Conservation (phyloP, 1,284 basidiomycete genomes). For the Sporisorium iseilematis-ciliati region DNA sequence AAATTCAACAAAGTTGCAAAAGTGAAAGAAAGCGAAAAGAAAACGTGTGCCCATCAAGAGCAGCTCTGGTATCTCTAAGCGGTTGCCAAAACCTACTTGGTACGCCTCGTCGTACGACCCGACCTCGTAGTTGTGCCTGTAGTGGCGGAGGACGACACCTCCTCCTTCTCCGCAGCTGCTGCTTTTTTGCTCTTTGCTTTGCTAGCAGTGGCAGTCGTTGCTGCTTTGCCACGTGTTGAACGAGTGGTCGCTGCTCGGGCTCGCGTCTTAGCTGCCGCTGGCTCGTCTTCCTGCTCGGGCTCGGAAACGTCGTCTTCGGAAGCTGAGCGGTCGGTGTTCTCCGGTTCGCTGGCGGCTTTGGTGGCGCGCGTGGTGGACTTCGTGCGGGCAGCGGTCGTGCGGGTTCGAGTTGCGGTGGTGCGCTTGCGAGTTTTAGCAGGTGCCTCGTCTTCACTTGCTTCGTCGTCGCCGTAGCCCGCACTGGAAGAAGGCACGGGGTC, state of each 20-base stretch:
- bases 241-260: slow-evolving; percentile 7
- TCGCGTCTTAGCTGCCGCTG: slow-evolving; percentile 12
- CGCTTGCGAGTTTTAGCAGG: slow-evolving; percentile 12
- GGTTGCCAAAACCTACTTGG: slow-evolving; percentile 6
- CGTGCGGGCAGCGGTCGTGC: slow-evolving; percentile 8
- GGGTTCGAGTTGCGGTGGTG: not conserved
- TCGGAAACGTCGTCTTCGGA: slow-evolving; percentile 1
- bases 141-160: slow-evolving; percentile 12
- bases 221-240: slow-evolving; percentile 14
- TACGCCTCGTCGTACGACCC: slow-evolving; percentile 18
- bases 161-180: slow-evolving; percentile 4
- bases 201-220: slow-evolving; percentile 8
- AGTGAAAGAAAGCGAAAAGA: slow-evolving; percentile 2
- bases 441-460: slow-evolving; percentile 34
- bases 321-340: not conserved
- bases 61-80: too few relatives aligned
- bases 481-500: slow-evolving; percentile 25
- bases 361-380: slow-evolving; percentile 4
- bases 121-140: slow-evolving; percentile 26
- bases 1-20: too few relatives aligned
- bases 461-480: slow-evolving; percentile 40
- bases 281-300: slow-evolving; percentile 5
- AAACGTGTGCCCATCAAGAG: too few relatives aligned
- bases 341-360: not conserved
- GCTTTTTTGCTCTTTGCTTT: slow-evolving; percentile 13